phyloP scores from a whole-genome alignment of 257 asterid genomes.

The Nicotiana sylvestris region DNA sequence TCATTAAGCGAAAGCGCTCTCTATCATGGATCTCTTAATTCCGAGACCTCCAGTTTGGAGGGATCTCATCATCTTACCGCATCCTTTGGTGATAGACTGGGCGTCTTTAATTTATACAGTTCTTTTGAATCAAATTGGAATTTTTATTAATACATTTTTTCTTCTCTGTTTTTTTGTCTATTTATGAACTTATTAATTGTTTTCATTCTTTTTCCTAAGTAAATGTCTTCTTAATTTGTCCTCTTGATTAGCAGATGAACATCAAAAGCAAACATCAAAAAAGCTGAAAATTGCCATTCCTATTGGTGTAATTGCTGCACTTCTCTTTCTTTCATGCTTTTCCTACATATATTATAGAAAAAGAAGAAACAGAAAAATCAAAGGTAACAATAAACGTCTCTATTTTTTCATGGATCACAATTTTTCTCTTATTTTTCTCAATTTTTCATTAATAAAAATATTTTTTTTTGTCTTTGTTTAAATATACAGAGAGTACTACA shows the following conservation, averaged over 20 bases:
- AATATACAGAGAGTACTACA: background rate
- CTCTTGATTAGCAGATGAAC: background rate
- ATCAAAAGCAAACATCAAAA: background rate
- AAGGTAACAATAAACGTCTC: background rate
- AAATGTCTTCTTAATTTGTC: background rate
- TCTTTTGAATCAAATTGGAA: no score
- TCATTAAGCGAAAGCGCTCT: background rate
- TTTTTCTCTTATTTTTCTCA: background rate
- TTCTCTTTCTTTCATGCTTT: background rate
- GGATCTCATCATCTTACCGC: no score
- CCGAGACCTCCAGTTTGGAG: no score
- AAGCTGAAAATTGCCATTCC: slow-evolving; percentile 6
- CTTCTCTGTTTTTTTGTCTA: background rate
- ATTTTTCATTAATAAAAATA: background rate
- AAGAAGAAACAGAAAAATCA: background rate
- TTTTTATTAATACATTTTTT: no score
- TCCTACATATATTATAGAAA: background rate
- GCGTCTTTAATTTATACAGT: no score
- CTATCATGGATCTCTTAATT: background rate
- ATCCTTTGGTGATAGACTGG: no score
- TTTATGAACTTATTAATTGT: background rate
- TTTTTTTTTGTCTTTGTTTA: no score
- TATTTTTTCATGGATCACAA: background rate
- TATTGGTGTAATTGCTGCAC: slow-evolving; percentile 2
- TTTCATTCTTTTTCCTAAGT: background rate